Evolutionary conservation across 2,329 filamentous ascomycete genomes (phyloP).

Genomic region (Colletotrichum lini): DNA sequence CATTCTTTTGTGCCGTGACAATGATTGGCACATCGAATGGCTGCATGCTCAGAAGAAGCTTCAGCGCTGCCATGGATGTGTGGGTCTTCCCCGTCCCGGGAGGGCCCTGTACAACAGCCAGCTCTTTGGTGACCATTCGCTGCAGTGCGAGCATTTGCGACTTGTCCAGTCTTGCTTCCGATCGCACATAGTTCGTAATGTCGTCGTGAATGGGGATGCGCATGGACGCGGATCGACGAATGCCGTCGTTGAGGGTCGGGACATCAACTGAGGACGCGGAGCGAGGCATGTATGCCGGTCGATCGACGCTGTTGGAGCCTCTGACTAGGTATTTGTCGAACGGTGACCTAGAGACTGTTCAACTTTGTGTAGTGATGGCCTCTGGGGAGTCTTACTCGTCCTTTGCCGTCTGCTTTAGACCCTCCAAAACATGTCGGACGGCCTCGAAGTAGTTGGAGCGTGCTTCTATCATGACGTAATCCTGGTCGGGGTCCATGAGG

Average conservation of each 20-base stretch:
- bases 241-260: neutral
- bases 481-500: conserved; percentile 75
- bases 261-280: neutral
- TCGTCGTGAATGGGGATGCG: conserved; percentile 14
- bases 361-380: neutral
- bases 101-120: conserved; percentile 88
- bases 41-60: conserved; percentile 74
- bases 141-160: conserved; percentile 80
- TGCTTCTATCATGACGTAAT: conserved; percentile 86
- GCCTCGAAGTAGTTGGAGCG: conserved; percentile 83
- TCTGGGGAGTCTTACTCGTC: conserved; percentile 60
- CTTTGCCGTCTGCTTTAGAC: conserved; percentile 74
- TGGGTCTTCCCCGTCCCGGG: conserved; percentile 84
- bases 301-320: conserved; percentile 49
- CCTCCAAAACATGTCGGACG: conserved; percentile 78
- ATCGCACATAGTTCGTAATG: conserved; percentile 36
- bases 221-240: neutral
- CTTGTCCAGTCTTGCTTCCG: conserved; percentile 68
- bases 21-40: conserved; percentile 77
- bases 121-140: conserved; percentile 77
- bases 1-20: conserved; percentile 89
- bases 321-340: conserved; percentile 74
- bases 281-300: neutral
- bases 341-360: conserved; percentile 61
- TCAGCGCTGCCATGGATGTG: conserved; percentile 81